phyloP scores from a whole-genome alignment of 1,284 basidiomycete species.

The Mycena citricolor region DNA sequence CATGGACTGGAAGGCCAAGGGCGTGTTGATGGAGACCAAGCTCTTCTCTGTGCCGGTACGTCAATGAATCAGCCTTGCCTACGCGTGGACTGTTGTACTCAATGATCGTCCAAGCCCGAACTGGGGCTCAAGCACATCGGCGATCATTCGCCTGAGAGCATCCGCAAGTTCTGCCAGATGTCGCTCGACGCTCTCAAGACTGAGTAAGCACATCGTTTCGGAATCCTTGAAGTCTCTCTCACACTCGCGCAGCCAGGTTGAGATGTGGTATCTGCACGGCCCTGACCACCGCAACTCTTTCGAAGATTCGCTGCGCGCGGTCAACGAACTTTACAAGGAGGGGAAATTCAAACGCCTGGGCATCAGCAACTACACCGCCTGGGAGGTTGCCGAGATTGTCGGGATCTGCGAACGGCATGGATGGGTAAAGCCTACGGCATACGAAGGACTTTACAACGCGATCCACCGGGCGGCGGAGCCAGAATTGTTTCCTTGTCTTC shows the following conservation, averaged over 20 bases:
- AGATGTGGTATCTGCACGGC: constrained; percentile 22
- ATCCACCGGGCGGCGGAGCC: constrained; percentile 13
- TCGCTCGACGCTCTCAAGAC: no score
- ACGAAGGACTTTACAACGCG: constrained; percentile 16
- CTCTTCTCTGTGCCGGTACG: no score
- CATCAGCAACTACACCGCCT: constrained; percentile 12
- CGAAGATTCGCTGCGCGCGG: constrained; percentile 19
- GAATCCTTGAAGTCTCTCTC: no score
- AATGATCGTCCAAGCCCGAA: no score
- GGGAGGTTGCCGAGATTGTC: constrained; percentile 18
- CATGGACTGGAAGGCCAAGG: constrained; percentile 7
- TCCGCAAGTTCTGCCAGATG: no score
- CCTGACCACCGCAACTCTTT: constrained; percentile 22
- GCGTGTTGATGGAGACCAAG: constrained; percentile 14
- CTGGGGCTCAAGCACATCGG: no score
- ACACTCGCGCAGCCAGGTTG: constrained; percentile 16
- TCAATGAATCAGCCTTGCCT: no score
- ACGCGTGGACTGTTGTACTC: no score
- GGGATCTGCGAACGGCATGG: constrained; percentile 16
- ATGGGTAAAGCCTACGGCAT: constrained; percentile 14
- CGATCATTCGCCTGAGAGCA: no score
- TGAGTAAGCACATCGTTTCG: no score
- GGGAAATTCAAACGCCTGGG: constrained; percentile 22
- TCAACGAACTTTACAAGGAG: constrained; percentile 20
- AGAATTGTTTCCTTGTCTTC: constrained; percentile 17